phyloP scores from a whole-genome alignment of 2,329 filamentous ascomycete species.

The Sporothrix protearum region DNA sequence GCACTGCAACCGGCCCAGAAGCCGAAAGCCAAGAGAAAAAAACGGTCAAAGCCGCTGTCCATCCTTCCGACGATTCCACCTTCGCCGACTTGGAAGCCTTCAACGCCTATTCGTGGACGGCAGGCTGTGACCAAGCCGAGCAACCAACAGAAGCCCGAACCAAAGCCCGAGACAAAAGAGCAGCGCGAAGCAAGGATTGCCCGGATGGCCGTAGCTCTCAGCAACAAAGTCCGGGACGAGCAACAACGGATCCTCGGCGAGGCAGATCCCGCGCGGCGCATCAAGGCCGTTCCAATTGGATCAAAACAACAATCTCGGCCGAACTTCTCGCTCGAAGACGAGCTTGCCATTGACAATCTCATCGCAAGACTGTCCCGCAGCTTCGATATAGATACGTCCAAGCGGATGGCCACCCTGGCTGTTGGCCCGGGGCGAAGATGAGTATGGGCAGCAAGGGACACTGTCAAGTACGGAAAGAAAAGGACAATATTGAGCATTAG shows the following conservation, averaged over 20 bases:
- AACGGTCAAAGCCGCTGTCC: not conserved
- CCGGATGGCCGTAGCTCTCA: not conserved
- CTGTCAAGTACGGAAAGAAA: too few relatives aligned
- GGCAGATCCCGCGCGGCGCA: not conserved
- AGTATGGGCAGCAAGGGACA: not conserved
- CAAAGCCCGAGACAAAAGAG: not conserved
- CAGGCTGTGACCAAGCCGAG: not conserved
- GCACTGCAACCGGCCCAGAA: not conserved
- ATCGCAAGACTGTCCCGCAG: not conserved
- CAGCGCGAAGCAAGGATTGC: conserved; percentile 6
- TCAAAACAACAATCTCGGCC: not conserved
- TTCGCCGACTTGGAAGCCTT: not conserved
- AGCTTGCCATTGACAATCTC: not conserved
- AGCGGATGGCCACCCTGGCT: not conserved
- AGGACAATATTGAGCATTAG: too few relatives aligned
- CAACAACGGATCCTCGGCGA: conserved; percentile 2
- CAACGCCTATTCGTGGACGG: not conserved
- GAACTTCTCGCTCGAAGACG: not conserved
- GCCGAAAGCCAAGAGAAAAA: not conserved
- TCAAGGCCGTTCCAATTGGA: not conserved
- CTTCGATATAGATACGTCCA: not conserved
- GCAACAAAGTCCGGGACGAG: not conserved
- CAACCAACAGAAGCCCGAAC: not conserved
- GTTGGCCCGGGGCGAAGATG: not conserved
- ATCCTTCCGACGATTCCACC: not conserved